Percentiles rank a stretch among this genome's conserved stretches.
phyloP scores from a whole-genome alignment of 345 rosid species.

The Corchorus olitorius region DNA sequence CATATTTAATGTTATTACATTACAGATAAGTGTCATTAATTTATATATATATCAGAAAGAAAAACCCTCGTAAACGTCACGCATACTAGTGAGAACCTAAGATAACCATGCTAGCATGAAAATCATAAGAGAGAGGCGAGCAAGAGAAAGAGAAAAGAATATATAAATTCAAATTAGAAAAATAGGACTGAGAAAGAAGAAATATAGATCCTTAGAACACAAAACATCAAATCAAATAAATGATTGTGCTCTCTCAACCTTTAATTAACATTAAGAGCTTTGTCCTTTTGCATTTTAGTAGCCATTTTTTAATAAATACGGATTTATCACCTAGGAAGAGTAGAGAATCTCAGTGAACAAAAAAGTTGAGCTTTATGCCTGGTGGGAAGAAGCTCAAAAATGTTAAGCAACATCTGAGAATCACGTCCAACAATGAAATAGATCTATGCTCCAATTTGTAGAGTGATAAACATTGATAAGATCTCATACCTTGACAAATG shows the following conservation, averaged over 20 bases:
- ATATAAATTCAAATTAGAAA: neutral
- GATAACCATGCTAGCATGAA: neutral
- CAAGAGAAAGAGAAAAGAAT: neutral
- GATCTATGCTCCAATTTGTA: constrained; percentile 15
- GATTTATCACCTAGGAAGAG: neutral
- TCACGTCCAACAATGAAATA: constrained; percentile 42
- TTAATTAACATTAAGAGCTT: neutral
- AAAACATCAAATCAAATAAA: neutral
- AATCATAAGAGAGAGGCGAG: neutral
- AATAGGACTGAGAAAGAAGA: neutral
- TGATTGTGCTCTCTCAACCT: neutral
- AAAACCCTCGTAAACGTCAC: neutral
- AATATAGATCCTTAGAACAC: neutral
- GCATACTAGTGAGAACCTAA: neutral
- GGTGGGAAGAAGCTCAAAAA: neutral
- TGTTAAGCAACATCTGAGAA: neutral
- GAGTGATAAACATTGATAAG: constrained; percentile 20
- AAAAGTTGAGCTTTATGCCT: neutral
- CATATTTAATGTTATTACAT: neutral
- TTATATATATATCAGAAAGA: neutral
- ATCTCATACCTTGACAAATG: constrained; percentile 80
- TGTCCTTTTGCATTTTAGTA: neutral
- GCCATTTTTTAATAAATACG: neutral
- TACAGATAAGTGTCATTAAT: neutral
- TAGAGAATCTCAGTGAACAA: neutral